phyloP scores from a whole-genome alignment of 345 rosid genomes.

The Cardamine occulta region DNA sequence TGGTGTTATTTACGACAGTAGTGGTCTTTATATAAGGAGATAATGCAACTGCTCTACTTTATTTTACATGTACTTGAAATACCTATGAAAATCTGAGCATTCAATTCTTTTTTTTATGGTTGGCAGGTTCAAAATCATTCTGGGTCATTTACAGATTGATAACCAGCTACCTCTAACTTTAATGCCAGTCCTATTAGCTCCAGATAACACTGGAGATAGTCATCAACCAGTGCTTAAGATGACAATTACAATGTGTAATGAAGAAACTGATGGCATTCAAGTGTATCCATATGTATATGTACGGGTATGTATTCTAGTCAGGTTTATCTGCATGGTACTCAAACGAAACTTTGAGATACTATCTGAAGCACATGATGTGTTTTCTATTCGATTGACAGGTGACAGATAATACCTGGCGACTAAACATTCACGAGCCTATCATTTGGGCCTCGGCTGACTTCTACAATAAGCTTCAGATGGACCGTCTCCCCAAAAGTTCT shows the following conservation, averaged over 20 bases:
- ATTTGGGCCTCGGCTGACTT: conserved; percentile 90
- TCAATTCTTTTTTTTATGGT: conserved; percentile 34
- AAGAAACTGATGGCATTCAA: conserved; percentile 73
- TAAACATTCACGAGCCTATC: conserved; percentile 93
- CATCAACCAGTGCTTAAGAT: conserved; percentile 93
- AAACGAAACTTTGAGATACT: conserved; percentile 12
- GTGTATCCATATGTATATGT: conserved; percentile 86
- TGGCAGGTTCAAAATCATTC: conserved; percentile 88
- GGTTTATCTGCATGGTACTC: conserved; percentile 20
- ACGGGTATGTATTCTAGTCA: conserved; percentile 62
- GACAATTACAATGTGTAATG: conserved; percentile 80
- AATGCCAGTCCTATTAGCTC: conserved; percentile 91
- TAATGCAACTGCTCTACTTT: conserved; percentile 3
- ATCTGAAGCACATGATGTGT: conserved; percentile 28
- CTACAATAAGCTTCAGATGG: conserved; percentile 79
- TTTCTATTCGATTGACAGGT: conserved; percentile 58
- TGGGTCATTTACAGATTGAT: conserved; percentile 89
- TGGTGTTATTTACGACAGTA: conserved; percentile 12
- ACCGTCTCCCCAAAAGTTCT: conserved; percentile 74
- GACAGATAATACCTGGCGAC: conserved; percentile 82
- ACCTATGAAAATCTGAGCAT: conserved; percentile 11
- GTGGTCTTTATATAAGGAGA: conserved; percentile 14
- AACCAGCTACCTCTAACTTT: conserved; percentile 93
- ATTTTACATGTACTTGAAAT: conserved; percentile 11
- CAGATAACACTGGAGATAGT: conserved; percentile 70